Evolutionary conservation across 2,329 filamentous ascomycete genomes (phyloP).

Genomic region (Aspergillus tamarii): DNA sequence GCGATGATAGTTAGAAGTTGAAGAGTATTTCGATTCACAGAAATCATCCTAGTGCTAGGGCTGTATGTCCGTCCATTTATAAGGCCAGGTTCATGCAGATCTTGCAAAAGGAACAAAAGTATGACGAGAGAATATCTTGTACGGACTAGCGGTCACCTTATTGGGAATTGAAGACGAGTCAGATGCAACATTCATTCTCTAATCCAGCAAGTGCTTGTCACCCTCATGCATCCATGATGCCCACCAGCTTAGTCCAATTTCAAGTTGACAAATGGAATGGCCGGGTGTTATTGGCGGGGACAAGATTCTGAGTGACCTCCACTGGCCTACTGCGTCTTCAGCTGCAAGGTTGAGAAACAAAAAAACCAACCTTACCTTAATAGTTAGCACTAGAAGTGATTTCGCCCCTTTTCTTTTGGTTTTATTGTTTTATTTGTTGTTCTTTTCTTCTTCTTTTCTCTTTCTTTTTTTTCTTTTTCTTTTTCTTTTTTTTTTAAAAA

Average conservation of each 20-base stretch:
- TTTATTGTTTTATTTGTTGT: no score
- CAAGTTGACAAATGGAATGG: background rate
- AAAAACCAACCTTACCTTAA: background rate
- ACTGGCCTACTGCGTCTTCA: background rate
- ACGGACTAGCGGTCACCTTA: background rate
- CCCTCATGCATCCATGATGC: background rate
- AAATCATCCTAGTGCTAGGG: background rate
- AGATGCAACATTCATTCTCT: background rate
- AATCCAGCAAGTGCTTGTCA: background rate
- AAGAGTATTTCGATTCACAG: background rate
- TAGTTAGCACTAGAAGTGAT: no score
- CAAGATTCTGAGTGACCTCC: background rate
- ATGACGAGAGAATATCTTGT: background rate
- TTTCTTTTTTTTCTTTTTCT: no score
- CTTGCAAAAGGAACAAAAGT: background rate
- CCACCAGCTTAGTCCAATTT: background rate
- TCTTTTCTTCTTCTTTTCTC: no score
- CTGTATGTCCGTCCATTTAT: background rate
- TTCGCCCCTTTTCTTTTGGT: no score
- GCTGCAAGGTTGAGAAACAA: background rate
- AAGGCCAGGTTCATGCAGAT: background rate
- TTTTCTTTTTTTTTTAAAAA: no score
- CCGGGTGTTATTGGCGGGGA: background rate
- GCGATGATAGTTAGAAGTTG: background rate
- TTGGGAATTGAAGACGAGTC: background rate